These are phyloP conservation scores for Cicer bijugum DNA, from an alignment of 306 rosid genomes.

Conservation along the genomic window DNA sequence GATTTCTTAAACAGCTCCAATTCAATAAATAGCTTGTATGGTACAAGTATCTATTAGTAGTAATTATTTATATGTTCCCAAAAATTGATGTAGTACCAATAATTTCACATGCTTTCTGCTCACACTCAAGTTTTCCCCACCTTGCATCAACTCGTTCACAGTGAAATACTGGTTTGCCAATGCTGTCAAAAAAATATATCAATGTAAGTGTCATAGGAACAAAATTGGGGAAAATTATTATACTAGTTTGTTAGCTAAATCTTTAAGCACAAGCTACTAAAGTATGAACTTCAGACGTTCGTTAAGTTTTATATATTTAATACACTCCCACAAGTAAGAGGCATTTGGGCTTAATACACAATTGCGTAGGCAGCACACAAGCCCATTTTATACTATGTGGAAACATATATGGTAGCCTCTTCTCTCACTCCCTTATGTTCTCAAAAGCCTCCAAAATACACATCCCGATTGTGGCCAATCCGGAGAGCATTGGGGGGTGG, in stretches of 20 bases:
- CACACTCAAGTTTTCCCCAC: conserved; percentile 95
- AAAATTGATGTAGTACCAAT: conserved; percentile 57
- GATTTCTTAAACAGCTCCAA: not conserved
- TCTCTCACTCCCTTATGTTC: too few relatives aligned
- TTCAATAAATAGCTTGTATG: conserved; percentile 2
- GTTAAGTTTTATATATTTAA: not conserved
- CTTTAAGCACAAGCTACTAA: not conserved
- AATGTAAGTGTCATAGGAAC: conserved; percentile 23
- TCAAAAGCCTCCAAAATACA: too few relatives aligned
- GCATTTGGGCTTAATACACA: not conserved
- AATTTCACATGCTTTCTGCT: conserved; percentile 70
- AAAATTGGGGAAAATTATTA: not conserved
- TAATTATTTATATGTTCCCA: conserved; percentile 40
- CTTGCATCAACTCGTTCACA: conserved; percentile 89
- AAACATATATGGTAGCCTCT: not conserved
- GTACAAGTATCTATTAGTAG: not conserved
- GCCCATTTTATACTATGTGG: not conserved
- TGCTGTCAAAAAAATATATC: conserved; percentile 52
- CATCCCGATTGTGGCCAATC: too few relatives aligned
- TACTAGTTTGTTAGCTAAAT: not conserved
- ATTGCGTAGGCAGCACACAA: not conserved
- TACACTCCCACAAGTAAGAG: not conserved
- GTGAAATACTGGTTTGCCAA: conserved; percentile 73
- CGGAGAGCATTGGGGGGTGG: too few relatives aligned
- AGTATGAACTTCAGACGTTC: not conserved